phyloP scores from a whole-genome alignment of 768 basidiomycete species.

The Cystobasidium onofrii region DNA sequence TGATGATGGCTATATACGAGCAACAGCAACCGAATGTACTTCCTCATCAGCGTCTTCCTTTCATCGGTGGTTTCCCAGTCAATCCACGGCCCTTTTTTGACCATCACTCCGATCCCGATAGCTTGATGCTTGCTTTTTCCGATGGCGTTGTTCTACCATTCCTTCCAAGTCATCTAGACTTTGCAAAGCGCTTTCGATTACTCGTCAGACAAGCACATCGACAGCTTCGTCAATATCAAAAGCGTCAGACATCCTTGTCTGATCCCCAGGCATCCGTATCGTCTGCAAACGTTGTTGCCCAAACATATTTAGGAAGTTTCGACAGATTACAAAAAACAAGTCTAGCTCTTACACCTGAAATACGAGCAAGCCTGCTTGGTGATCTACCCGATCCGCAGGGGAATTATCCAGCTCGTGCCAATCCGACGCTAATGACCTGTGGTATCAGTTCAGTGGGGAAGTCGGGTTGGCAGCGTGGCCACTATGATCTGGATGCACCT shows the following conservation, averaged over 20 bases:
- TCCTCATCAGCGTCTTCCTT: not conserved
- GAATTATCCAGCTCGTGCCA: not conserved
- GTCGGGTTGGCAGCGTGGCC: not conserved
- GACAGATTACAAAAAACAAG: not conserved
- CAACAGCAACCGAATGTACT: not conserved
- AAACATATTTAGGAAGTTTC: not conserved
- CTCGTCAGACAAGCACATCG: not conserved
- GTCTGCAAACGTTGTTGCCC: not conserved
- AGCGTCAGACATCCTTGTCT: not conserved
- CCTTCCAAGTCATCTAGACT: not conserved
- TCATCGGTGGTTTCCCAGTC: conserved; percentile 11
- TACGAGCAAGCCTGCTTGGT: not conserved
- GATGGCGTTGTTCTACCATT: conserved; percentile 4
- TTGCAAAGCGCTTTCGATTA: conserved; percentile 5
- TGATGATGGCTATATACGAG: conserved; percentile 13
- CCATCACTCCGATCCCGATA: not conserved
- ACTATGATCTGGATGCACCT: not conserved
- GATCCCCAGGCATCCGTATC: not conserved
- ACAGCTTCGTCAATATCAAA: not conserved
- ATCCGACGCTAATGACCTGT: not conserved
- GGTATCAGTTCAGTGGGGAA: conserved; percentile 10
- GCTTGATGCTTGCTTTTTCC: conserved; percentile 2
- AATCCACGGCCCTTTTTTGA: conserved; percentile 9
- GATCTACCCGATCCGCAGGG: not conserved
- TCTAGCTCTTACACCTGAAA: not conserved